Percentiles rank a stretch among this genome's conserved stretches.
phyloP scores from a whole-genome alignment of 1,139 yeast genomes.

The Hemisphaericaspora xylanilytica region DNA sequence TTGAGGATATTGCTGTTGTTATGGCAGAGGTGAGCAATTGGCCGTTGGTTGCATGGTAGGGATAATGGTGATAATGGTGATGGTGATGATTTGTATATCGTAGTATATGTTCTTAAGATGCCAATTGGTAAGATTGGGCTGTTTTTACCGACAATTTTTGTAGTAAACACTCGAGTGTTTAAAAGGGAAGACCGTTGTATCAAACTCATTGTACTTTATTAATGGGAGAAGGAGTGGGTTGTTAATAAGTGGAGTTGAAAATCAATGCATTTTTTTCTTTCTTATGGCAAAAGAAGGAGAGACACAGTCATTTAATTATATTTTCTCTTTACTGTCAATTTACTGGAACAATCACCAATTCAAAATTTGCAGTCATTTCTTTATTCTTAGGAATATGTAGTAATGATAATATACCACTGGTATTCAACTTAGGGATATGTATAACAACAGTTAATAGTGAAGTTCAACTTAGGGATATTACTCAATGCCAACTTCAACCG shows the following conservation, averaged over 20 bases:
- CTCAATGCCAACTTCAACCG: too few species aligned
- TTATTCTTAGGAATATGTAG: too few species aligned
- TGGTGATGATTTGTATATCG: too few species aligned
- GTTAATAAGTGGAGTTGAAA: not conserved
- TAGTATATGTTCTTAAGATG: constrained; percentile 1
- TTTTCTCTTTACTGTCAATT: too few species aligned
- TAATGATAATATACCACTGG: too few species aligned
- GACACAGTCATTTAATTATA: too few species aligned
- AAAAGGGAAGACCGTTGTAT: constrained; percentile 1
- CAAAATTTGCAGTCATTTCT: too few species aligned
- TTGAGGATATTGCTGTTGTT: not conserved
- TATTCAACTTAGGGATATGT: too few species aligned
- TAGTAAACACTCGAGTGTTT: constrained; percentile 1
- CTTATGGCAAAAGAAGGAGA: too few species aligned
- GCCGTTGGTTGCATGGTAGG: not conserved
- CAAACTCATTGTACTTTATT: not conserved
- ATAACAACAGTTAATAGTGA: too few species aligned
- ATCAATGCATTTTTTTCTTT: not conserved
- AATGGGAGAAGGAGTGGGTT: not conserved
- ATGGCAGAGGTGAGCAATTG: not conserved
- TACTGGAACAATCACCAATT: too few species aligned
- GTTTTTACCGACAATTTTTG: not conserved
- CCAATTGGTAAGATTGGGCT: constrained; percentile 3
- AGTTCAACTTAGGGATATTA: too few species aligned
- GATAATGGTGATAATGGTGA: not conserved